Base-by-base conservation (phyloP, 2,329 filamentous ascomycete species). In the Monilinia vaccinii-corymbosi region DNA sequence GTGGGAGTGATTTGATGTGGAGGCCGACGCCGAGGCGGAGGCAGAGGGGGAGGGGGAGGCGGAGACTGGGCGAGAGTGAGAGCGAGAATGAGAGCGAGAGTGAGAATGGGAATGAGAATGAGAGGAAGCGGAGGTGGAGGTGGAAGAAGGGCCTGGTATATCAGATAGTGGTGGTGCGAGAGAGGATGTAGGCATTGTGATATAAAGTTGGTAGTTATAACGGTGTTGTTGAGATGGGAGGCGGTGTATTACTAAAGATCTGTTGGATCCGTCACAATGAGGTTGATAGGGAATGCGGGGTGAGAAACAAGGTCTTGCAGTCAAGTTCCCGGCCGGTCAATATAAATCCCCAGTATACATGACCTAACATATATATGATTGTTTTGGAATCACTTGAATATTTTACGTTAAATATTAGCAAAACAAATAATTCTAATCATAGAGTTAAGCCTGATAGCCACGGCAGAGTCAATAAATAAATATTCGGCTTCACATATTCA, bases 271-370 rank as follows among this genome's bases (percentile, higher is more conserved):
- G 49, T 62, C 32, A 52, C 56, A n/a, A n/a, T n/a, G 51, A 48
- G 58, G 38, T 42, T 60, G 51, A 42, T 53, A 36, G n/a, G 55
- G 40, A 53, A 58, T 53, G 48, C 56, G 56, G 45, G 61, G 56
- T 21, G 60, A 40, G 23, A n/a, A 21, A 13, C 32, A 31, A 31
- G 51, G 38, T 23, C 38, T 23, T 23, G 21, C 3, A 32, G 36
- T 23, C 36, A 52, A 52, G 38, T 31, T 38, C 34, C 36, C n/a
- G 36, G 36, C 10, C 36, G 25, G 42, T 42, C 50, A 53, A 16
- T 53, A 14, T 3, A 21, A 32, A 32, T 32, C 51, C 51, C 38
- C 51, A 53, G 51, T n/a, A n/a, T n/a, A n/a, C n/a, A n/a, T n/a
- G n/a, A n/a, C n/a, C n/a, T n/a, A n/a, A n/a, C n/a, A n/a, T n/a